Percentiles rank a stretch among this genome's conserved stretches.
phyloP scores from a whole-genome alignment of 1,284 basidiomycete genomes.

The Marasmius fiardii region DNA sequence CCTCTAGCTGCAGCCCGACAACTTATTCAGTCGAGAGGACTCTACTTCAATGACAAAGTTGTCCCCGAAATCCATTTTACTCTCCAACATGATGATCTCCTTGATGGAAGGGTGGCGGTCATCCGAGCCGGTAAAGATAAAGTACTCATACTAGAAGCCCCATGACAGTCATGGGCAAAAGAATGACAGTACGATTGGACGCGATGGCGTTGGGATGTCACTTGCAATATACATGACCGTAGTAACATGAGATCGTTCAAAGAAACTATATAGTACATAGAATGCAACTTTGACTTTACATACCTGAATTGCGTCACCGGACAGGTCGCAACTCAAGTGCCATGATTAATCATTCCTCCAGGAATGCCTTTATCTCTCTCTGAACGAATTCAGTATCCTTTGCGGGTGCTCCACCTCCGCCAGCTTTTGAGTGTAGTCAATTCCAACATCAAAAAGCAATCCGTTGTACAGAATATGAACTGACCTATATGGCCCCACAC shows the following conservation, averaged over 20 bases:
- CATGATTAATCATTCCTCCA: slow-evolving; percentile 19
- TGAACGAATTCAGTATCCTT: slow-evolving; percentile 35
- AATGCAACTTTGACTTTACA: no score
- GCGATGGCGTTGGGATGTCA: no score
- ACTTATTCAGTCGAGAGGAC: slow-evolving; percentile 45
- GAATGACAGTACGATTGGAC: no score
- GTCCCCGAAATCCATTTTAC: slow-evolving; percentile 37
- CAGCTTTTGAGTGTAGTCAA: slow-evolving; percentile 23
- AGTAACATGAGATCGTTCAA: no score
- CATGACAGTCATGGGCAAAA: not conserved
- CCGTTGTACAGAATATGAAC: no score
- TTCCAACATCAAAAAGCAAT: not conserved
- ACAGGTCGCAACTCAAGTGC: no score
- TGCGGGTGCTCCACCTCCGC: slow-evolving; percentile 36
- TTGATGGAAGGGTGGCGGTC: slow-evolving; percentile 65
- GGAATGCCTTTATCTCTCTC: slow-evolving; percentile 33
- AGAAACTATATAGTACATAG: no score
- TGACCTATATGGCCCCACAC: slow-evolving; percentile 57
- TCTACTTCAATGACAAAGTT: slow-evolving; percentile 43
- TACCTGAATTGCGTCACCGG: no score
- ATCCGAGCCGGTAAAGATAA: slow-evolving; percentile 77
- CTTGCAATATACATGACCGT: no score
- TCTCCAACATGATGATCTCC: slow-evolving; percentile 47
- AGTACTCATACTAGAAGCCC: slow-evolving; percentile 54
- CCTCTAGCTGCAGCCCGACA: slow-evolving; percentile 49